These are phyloP conservation scores for Picochlorum costavermella DNA, from an alignment of 139 green algal species.

Conservation along the genomic window DNA sequence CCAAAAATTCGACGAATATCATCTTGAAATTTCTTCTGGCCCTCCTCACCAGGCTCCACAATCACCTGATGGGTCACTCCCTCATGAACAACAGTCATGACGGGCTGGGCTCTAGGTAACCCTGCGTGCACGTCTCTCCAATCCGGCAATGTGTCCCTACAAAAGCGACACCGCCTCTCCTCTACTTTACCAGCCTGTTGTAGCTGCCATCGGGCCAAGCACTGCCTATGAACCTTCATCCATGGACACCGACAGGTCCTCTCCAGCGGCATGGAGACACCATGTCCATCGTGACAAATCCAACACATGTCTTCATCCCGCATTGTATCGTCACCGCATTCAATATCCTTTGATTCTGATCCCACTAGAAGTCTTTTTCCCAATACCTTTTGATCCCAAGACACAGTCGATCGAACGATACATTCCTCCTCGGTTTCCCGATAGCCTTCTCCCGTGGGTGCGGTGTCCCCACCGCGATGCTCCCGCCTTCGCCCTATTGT, in stretches of 20 bases:
- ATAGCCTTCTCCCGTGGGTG: no score
- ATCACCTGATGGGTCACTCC: conserved; percentile 13
- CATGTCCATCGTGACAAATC: conserved; percentile 19
- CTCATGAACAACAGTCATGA: conserved; percentile 31
- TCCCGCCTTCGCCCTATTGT: no score
- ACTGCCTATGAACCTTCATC: conserved; percentile 17
- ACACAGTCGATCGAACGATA: no score
- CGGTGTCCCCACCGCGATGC: no score
- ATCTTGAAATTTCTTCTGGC: conserved; percentile 11
- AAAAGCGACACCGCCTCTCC: conserved; percentile 24
- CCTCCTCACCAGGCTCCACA: conserved; percentile 22
- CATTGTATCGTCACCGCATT: no score
- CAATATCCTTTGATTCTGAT: no score
- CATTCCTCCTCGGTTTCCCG: no score
- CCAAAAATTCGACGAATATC: conserved; percentile 27
- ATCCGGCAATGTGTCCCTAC: conserved; percentile 17
- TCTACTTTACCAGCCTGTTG: conserved; percentile 24
- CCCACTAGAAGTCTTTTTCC: no score
- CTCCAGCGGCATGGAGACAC: not conserved
- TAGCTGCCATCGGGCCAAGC: conserved; percentile 28
- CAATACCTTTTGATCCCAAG: no score
- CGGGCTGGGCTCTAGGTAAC: conserved; percentile 15
- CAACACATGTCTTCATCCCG: conserved; percentile 19
- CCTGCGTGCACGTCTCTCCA: conserved; percentile 12
- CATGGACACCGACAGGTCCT: conserved; percentile 17